phyloP scores from a whole-genome alignment of 2,329 filamentous ascomycete genomes.

The Arthrobotrys conoides region DNA sequence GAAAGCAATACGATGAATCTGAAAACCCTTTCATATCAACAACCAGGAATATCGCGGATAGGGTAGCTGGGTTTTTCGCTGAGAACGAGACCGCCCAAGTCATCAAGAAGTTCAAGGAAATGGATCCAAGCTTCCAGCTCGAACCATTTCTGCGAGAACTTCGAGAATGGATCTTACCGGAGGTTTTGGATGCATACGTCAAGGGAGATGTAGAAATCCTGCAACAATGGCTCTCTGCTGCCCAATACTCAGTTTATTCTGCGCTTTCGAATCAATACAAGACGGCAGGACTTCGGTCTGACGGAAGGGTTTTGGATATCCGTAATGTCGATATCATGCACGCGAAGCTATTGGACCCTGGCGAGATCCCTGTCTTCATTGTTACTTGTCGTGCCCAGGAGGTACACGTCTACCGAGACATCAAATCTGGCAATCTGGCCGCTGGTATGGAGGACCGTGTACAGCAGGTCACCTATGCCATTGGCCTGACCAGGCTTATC shows the following conservation, averaged over 20 bases:
- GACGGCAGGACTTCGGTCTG: conserved; percentile 90
- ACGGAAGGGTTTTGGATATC: conserved; percentile 95
- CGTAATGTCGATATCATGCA: conserved; percentile 89
- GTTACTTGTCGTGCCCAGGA: conserved; percentile 97
- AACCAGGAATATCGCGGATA: conserved; percentile 92
- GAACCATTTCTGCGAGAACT: conserved; percentile 96
- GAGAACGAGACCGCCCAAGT: conserved; percentile 98
- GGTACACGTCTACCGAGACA: conserved; percentile 95
- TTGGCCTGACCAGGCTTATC: conserved; percentile 91
- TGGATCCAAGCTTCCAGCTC: conserved; percentile 94
- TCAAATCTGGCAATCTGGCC: conserved; percentile 88
- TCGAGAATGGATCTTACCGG: conserved; percentile 96
- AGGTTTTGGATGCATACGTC: conserved; percentile 97
- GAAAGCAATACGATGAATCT: conserved; percentile 91
- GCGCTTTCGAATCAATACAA: conserved; percentile 98
- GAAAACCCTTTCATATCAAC: conserved; percentile 96
- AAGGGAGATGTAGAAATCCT: conserved; percentile 93
- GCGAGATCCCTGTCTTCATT: conserved; percentile 94
- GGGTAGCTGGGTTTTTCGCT: conserved; percentile 94
- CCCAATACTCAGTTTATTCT: conserved; percentile 95
- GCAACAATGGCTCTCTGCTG: conserved; percentile 94
- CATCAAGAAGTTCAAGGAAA: conserved; percentile 96
- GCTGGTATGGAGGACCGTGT: conserved; percentile 99
- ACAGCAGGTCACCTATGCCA: conserved; percentile 97
- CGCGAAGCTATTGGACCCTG: conserved; percentile 84